Percentiles rank a stretch among this genome's conserved stretches.
Evolutionary conservation across 306 rosid species (phyloP).

Genomic region (Albizia julibrissin): DNA sequence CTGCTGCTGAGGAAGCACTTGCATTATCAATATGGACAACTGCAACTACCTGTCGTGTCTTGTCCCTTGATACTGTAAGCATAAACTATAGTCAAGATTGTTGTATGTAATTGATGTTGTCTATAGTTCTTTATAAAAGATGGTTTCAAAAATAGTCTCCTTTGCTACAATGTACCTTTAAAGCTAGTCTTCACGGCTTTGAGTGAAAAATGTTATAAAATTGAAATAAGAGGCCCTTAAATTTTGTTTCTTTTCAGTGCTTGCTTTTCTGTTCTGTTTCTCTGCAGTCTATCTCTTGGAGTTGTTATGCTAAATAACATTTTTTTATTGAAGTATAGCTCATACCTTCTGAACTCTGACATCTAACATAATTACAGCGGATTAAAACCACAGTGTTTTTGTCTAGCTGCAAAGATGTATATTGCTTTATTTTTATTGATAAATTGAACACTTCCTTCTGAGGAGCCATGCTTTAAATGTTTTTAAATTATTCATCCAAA

Average conservation of each 20-base stretch:
- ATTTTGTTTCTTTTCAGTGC: not conserved
- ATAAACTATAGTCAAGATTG: constrained; percentile 21
- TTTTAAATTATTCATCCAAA: not conserved
- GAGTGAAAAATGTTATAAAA: not conserved
- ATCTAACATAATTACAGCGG: not conserved
- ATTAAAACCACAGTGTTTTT: not conserved
- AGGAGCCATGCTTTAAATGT: not conserved
- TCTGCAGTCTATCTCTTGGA: not conserved
- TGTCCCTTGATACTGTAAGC: constrained; percentile 87
- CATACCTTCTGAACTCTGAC: not conserved
- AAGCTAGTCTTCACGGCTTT: not conserved
- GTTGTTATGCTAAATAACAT: constrained; percentile 1
- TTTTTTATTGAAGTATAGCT: constrained; percentile 1
- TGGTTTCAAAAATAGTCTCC: constrained; percentile 8
- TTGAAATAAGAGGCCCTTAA: not conserved
- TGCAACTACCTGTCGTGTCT: constrained; percentile 81
- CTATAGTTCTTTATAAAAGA: constrained; percentile 6
- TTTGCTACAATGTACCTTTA: not conserved
- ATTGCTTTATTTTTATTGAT: not conserved
- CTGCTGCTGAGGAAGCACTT: constrained; percentile 85
- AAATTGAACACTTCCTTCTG: not conserved
- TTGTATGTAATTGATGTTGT: constrained; percentile 27
- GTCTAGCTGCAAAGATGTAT: not conserved
- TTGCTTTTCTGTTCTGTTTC: not conserved
- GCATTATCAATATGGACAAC: constrained; percentile 91